A percentile compares a stretch with the other conserved stretches of the same genome.
Conservation (phyloP, 2,329 filamentous ascomycete species). For the Sphaerulina vaccinii region DNA sequence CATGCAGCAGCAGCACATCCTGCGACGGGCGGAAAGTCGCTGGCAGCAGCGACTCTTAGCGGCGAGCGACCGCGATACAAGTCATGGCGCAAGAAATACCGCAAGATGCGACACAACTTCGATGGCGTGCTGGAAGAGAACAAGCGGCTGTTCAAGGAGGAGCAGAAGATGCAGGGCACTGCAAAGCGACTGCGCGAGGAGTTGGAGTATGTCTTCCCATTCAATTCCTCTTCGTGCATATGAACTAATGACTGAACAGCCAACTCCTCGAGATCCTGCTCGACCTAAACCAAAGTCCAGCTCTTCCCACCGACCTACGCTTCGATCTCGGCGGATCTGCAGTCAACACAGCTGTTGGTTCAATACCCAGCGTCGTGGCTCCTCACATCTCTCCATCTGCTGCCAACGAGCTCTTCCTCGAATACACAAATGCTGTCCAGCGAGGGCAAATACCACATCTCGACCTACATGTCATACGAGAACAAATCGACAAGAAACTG, state of each 20-base stretch:
- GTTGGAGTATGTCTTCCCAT: constrained; percentile 70
- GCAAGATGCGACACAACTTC: constrained; percentile 80
- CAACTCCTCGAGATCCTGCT: constrained; percentile 84
- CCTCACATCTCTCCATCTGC: constrained; percentile 36
- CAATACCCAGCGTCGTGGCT: constrained; percentile 50
- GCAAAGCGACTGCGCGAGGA: constrained; percentile 83
- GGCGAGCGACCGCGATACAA: constrained; percentile 35
- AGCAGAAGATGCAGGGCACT: constrained; percentile 75
- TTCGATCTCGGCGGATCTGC: constrained; percentile 69
- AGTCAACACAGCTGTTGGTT: constrained; percentile 65
- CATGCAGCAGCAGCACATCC: constrained; percentile 13
- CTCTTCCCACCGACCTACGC: constrained; percentile 26
- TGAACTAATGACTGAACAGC: constrained; percentile 48
- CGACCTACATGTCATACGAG: constrained; percentile 34
- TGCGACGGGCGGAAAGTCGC: constrained; percentile 25
- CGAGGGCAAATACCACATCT: constrained; percentile 33
- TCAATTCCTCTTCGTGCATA: not conserved
- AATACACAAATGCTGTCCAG: constrained; percentile 40
- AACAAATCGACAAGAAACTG: constrained; percentile 34
- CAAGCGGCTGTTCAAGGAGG: constrained; percentile 77
- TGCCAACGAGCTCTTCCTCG: constrained; percentile 34
- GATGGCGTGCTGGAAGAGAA: constrained; percentile 76
- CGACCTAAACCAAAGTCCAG: constrained; percentile 80
- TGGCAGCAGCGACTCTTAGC: constrained; percentile 17
- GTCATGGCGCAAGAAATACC: constrained; percentile 74